Conservation (phyloP, 768 basidiomycete genomes). For the Mycena olivaceomarginata region DNA sequence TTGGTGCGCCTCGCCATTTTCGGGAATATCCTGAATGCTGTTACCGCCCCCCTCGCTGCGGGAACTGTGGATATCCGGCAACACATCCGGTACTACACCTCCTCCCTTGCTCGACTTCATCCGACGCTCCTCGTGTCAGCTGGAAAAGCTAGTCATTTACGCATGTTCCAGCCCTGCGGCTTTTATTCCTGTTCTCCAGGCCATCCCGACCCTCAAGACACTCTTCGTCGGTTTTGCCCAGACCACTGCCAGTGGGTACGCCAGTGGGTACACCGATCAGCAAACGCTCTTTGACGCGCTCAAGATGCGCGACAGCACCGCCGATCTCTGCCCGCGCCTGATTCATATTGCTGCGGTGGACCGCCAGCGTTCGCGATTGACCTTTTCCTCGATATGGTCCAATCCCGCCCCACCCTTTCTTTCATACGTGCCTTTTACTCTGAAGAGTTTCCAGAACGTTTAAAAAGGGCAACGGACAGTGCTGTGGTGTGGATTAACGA, state of each 20-base stretch:
- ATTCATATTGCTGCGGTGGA: not conserved
- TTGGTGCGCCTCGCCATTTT: not conserved
- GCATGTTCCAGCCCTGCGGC: not conserved
- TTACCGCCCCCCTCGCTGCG: not conserved
- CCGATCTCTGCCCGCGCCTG: not conserved
- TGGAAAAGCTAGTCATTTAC: not conserved
- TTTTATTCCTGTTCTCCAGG: not conserved
- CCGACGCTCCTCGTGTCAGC: not conserved
- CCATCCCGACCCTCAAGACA: not conserved
- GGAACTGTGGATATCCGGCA: not conserved
- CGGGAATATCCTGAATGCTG: not conserved
- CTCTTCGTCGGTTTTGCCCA: not conserved
- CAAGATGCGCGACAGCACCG: not conserved
- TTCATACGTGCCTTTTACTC: not conserved
- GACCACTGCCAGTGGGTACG: too few relatives aligned
- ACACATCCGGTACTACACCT: too few relatives aligned
- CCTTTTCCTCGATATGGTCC: not conserved
- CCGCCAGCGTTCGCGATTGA: not conserved
- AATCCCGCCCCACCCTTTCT: not conserved
- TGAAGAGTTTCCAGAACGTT: too few relatives aligned
- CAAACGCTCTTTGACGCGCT: not conserved
- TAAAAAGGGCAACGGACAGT: not conserved
- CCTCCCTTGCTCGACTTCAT: not conserved
- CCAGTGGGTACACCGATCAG: not conserved
- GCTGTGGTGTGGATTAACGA: not conserved